phyloP scores from a whole-genome alignment of 2,329 filamentous ascomycete species.

The Ilyonectria sp. region DNA sequence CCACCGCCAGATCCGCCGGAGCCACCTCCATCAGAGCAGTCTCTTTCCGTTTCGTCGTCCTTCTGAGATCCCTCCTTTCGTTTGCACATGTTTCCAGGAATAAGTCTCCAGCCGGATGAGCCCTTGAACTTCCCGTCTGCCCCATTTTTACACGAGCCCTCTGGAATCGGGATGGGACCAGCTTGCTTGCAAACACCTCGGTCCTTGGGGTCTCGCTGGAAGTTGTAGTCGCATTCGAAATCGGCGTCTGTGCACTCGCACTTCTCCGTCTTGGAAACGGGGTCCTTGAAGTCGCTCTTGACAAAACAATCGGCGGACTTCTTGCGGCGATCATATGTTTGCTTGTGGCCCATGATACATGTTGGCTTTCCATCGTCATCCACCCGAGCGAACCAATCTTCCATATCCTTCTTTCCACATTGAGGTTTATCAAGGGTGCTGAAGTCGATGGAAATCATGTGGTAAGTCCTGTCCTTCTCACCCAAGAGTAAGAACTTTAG shows the following conservation, averaged over 20 bases:
- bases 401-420: conserved; percentile 84
- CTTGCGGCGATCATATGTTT: conserved; percentile 88
- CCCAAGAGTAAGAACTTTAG: conserved; percentile 90
- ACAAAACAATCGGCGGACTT: conserved; percentile 91
- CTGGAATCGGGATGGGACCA: conserved; percentile 75
- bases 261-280: conserved; percentile 76
- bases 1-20: conserved; percentile 36
- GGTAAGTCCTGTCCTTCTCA: conserved; percentile 68
- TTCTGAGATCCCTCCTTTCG: conserved; percentile 73
- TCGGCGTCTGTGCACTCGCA: conserved; percentile 89
- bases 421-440: conserved; percentile 83
- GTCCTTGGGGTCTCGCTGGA: conserved; percentile 76
- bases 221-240: conserved; percentile 98
- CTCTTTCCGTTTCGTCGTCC: conserved; percentile 80
- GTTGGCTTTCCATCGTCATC: conserved; percentile 85
- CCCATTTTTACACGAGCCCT: conserved; percentile 78
- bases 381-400: conserved; percentile 88
- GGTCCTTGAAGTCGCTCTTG: conserved; percentile 86
- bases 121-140: conserved; percentile 83
- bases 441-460: conserved; percentile 87
- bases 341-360: conserved; percentile 96
- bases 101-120: conserved; percentile 91
- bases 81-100: conserved; percentile 85
- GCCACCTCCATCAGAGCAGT: conserved; percentile 77
- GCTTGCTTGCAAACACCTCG: conserved; percentile 78